A percentile compares a stretch with the other conserved stretches of the same genome.
phyloP scores from a whole-genome alignment of 2,329 filamentous ascomycete species.

The Fusarium annulatum region DNA sequence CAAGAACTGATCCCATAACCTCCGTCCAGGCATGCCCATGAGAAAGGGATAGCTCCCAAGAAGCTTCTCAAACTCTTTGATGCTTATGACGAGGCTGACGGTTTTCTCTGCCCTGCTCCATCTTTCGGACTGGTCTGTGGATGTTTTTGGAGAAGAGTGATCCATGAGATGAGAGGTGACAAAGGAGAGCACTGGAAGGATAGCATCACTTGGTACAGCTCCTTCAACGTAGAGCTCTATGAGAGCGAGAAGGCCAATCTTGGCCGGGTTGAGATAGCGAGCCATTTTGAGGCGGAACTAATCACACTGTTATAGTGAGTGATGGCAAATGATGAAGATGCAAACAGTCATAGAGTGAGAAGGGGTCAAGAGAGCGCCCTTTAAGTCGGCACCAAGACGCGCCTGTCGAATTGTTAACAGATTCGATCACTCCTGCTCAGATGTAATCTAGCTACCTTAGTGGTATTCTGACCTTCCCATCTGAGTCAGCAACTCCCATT shows the following conservation, averaged over 20 bases:
- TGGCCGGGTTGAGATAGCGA: constrained; percentile 88
- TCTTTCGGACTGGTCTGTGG: constrained; percentile 45
- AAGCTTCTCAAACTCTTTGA: constrained; percentile 70
- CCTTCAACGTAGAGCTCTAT: constrained; percentile 84
- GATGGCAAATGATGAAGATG: neutral
- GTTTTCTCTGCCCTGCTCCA: constrained; percentile 63
- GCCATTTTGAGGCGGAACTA: constrained; percentile 64
- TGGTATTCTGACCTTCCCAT: neutral
- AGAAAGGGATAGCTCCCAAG: constrained; percentile 63
- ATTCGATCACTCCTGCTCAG: neutral
- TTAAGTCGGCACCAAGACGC: constrained; percentile 7
- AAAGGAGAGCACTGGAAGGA: constrained; percentile 81
- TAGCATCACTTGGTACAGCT: constrained; percentile 74
- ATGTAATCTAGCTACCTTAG: constrained; percentile 1
- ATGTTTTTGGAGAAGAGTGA: constrained; percentile 46
- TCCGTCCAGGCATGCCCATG: constrained; percentile 75
- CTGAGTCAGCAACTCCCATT: neutral
- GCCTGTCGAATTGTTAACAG: constrained; percentile 26
- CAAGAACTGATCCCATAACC: constrained; percentile 89
- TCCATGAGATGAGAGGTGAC: constrained; percentile 77
- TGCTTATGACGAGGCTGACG: constrained; percentile 64
- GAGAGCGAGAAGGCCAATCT: constrained; percentile 83
- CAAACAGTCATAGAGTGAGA: neutral
- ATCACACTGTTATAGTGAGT: neutral
- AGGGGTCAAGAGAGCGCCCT: neutral